Evolutionary conservation across 2,329 filamentous ascomycete genomes (phyloP).

Genomic region (Calonectria multiphialidica): DNA sequence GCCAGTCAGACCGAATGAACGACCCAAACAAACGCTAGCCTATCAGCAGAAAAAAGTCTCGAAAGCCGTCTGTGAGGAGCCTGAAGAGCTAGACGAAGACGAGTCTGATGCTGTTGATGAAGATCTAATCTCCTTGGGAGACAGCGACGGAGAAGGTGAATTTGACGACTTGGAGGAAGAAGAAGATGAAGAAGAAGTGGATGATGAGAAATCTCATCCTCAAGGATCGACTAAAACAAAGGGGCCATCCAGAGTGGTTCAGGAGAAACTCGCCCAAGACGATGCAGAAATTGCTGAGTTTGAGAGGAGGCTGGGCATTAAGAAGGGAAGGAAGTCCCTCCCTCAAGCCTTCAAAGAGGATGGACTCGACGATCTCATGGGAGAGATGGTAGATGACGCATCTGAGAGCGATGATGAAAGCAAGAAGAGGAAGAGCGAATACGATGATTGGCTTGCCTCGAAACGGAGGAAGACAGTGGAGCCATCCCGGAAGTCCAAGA

Average conservation of each 20-base stretch:
- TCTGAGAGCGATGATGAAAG: constrained; percentile 66
- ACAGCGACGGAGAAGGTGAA: constrained; percentile 41
- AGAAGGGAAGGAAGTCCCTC: constrained; percentile 79
- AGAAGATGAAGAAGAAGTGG: constrained; percentile 33
- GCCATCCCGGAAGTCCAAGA: constrained; percentile 15
- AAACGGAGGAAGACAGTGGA: constrained; percentile 64
- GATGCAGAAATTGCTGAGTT: constrained; percentile 89
- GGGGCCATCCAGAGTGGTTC: constrained; percentile 32
- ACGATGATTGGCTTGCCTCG: constrained; percentile 70
- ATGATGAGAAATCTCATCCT: constrained; percentile 25
- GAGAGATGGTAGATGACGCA: constrained; percentile 61
- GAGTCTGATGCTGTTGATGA: constrained; percentile 16
- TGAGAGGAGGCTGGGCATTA: constrained; percentile 88
- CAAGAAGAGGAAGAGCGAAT: constrained; percentile 71
- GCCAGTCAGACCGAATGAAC: constrained; percentile 24
- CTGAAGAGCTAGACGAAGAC: constrained; percentile 27
- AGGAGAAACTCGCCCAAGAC: constrained; percentile 79
- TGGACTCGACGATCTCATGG: constrained; percentile 83
- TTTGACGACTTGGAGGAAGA: constrained; percentile 35
- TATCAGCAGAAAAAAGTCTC: constrained; percentile 14
- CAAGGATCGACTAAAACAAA: constrained; percentile 41
- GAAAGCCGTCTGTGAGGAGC: constrained; percentile 29
- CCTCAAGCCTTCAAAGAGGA: constrained; percentile 84
- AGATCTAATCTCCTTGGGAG: constrained; percentile 20
- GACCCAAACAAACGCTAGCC: constrained; percentile 1